Base-by-base conservation (phyloP, 2,329 filamentous ascomycete genomes). In the Saccharata proteae region DNA sequence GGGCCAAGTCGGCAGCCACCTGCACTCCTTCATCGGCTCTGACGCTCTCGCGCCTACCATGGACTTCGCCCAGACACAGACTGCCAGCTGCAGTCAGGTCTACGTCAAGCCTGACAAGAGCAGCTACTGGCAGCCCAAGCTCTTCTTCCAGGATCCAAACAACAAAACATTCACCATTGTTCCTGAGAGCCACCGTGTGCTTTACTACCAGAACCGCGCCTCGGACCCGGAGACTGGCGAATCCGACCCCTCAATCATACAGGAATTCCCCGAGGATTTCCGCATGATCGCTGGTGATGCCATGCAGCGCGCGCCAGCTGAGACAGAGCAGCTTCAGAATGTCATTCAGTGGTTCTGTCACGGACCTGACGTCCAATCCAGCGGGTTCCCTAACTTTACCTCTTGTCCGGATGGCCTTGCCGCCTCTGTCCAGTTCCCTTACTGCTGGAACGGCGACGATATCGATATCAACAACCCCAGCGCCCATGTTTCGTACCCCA, bases 401-500 rank as follows among this genome's bases (percentile, higher is more conserved):
- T 50, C 51, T 26, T 57, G 54, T 42, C 38, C 42, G n/a, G 45
- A 48, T 21, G 54, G 54, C 6, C 43, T 57, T 13, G 46, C 51
- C 11, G 40, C 47, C 14, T 46, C 55, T 28, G 42, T 55, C 15
- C 54, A 48, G 9, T 56, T 55, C 39, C 52, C 53, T 5, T 42
- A 44, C 11, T 57, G 53, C 44, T 57, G 53, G 53, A 56, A 54
- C 34, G 52, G 52, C 18, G 21, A 53, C 26, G 38, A 43, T 14
- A 38, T 54, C 24, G 43, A 57, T 23, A 47, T 48, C 13, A 43
- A 44, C 26, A 47, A 48, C 20, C 48, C 52, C 14, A 37, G 28
- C 11, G 51, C 48, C 11, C 52, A 56, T 38, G 54, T 55, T 49
- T 47, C 63, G 7, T 66, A 62, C 32, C 52, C 53, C 9, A 47